A percentile compares a stretch with the other conserved stretches of the same genome.
phyloP scores from a whole-genome alignment of 805 yeast genomes.

The Yarrowia sp. region DNA sequence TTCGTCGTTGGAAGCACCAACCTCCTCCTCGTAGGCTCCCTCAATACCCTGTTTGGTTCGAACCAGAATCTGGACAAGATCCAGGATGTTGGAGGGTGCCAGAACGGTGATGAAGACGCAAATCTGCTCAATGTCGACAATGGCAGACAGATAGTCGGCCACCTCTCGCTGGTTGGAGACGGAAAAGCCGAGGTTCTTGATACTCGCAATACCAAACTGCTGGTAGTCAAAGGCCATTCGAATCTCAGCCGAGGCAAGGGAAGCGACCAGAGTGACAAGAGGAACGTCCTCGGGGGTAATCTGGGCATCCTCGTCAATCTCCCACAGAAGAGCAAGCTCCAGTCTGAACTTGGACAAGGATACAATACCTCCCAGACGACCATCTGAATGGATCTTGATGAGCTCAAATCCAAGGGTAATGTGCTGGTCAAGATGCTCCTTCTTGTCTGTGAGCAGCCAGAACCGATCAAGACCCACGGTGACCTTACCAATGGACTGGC shows the following conservation, averaged over 20 bases:
- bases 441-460: constrained; percentile 75
- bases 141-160: constrained; percentile 61
- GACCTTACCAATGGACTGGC: constrained; percentile 79
- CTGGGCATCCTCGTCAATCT: constrained; percentile 45
- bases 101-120: constrained; percentile 78
- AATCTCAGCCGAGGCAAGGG: constrained; percentile 61
- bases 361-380: constrained; percentile 81
- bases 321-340: constrained; percentile 78
- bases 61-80: constrained; percentile 71
- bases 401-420: constrained; percentile 65
- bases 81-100: constrained; percentile 82
- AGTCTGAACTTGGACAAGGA: constrained; percentile 57
- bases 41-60: constrained; percentile 77
- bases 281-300: constrained; percentile 59
- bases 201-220: constrained; percentile 70
- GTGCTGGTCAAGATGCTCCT: constrained; percentile 73
- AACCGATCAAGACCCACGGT: constrained; percentile 61
- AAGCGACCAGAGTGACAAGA: constrained; percentile 65
- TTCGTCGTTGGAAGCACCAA: constrained; percentile 61
- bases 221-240: constrained; percentile 85
- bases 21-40: constrained; percentile 75
- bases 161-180: constrained; percentile 73
- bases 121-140: constrained; percentile 55
- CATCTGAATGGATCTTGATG: constrained; percentile 63
- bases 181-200: constrained; percentile 58